A percentile compares a stretch with the other conserved stretches of the same genome.
Conservation (phyloP, 306 rosid genomes). For the Cyclanthera cordifolia region DNA sequence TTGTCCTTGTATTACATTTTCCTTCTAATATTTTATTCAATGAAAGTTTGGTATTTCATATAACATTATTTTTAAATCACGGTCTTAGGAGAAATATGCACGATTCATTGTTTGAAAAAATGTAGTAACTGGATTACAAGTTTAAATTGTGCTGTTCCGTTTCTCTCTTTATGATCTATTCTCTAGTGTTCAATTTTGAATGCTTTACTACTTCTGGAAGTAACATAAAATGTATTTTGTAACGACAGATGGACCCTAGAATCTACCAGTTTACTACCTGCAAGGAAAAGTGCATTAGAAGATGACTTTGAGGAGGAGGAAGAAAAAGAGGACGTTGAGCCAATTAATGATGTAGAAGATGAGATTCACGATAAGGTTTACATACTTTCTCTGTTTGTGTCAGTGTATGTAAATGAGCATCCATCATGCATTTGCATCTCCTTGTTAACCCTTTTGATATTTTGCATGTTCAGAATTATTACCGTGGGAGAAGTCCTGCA, state of each 20-base stretch:
- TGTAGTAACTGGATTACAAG: background rate
- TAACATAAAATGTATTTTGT: background rate
- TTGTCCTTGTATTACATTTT: too few relatives aligned
- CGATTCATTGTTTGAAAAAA: background rate
- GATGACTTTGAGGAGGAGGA: constrained; percentile 99
- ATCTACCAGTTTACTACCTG: constrained; percentile 47
- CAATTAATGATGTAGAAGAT: constrained; percentile 63
- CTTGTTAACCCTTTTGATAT: background rate
- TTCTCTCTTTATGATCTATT: background rate
- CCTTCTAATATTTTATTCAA: too few relatives aligned
- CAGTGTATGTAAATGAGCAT: background rate
- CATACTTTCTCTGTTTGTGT: background rate
- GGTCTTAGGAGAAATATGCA: background rate
- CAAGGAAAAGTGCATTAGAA: constrained; percentile 83
- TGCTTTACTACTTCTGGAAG: background rate
- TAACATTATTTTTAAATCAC: background rate
- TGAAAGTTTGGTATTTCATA: too few relatives aligned
- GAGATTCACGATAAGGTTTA: constrained; percentile 55
- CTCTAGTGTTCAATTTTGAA: background rate
- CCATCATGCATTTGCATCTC: background rate
- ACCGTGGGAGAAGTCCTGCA: constrained; percentile 79
- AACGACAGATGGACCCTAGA: constrained; percentile 70
- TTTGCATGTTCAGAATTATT: constrained; percentile 37
- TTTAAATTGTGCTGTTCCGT: background rate
- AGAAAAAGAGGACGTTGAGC: constrained; percentile 83